Base-by-base conservation (phyloP, 805 yeast genomes). In the Starmerella etchellsii region DNA sequence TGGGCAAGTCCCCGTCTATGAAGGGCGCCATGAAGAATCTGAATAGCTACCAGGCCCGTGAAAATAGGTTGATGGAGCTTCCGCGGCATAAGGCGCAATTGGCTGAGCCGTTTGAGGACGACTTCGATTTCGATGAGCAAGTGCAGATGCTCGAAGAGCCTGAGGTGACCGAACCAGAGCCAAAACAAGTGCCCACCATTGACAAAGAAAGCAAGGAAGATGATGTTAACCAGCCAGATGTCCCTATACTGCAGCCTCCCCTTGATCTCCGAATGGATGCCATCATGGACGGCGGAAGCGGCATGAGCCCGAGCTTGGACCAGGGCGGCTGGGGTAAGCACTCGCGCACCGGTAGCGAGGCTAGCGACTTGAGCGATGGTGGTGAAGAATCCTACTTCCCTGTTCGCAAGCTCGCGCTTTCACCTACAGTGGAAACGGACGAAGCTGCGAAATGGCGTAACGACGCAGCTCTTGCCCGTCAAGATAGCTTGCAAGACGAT, bases 401-500 rank as follows among this genome's bases (percentile, higher is more conserved):
- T 2, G 29, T 41, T 13, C 32, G 31, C 4, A 40, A 36, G 20
- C 16, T 26, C 16, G 24, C 16, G 9, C 25, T 23, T 9, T 38
- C 40, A 11, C 30, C 30, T 21, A 32, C 28, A 11, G 41, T 34
- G 8, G 46, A 36, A 14, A 37, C 33, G 13, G 44, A 33, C 1
- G 46, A 24, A 14, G 33, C 32, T 6, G 44, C 43, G n/a, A 9
- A 18, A 32, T 46, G 50, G 50, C 33, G 50, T 2, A 21, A n/a
- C 10, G 39, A 32, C 15, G 28, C 47, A 3, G 34, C 35, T 0
- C 37, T 56, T 8, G 45, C 54, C 2, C 54, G 63, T 10, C 56
- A 59, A 34, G 63, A 58, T 41, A 53, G 58, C 16, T 45, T 59
- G 31, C 51, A 51, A 36, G 63, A 59, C 15, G 50, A 51, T 10